Base-by-base conservation (phyloP, 108 stramenopile species). In the Cyclostephanos invisitatus region DNA sequence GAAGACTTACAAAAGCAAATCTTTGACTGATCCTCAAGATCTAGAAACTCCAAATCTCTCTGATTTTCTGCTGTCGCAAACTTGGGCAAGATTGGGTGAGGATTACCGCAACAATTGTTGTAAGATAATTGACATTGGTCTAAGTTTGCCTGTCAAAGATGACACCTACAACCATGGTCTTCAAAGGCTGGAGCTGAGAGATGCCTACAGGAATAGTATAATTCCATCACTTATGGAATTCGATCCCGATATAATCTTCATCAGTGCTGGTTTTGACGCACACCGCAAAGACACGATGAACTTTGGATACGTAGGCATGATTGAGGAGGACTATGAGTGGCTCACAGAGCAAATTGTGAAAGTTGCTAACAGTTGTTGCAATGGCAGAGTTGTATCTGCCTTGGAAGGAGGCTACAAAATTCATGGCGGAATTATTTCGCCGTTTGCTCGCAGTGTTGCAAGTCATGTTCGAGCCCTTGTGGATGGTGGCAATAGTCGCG, bases 191-290 rank as follows among this genome's bases (percentile, higher is more conserved):
- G 92, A 96, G 55, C 75, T 91, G 14, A 70, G 95, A 56, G 95
- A 96, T 81, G 81, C 89, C 3, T 96, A 96, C 75, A 84, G 95
- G n/a, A 86, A 92, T 67, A 85, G 79, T 51, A 89, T 93, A 38
- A 77, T 96, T 25, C 95, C 95, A 2, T 72, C 80, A 9, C 55
- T 96, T 21, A 65, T 89, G 22, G 95, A 93, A 47, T 98, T 98
- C 75, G 85, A 96, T 64, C 98, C 99, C 32, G 98, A 99, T 81
- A 75, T 99, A 8, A 94, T 98, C 49, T 91, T 99, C 57, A 93
- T 99, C 47, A 96, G 94, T 63, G 99, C 99, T 38, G 99, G 99
- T n/a, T 99, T 99, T 68, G 99, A 99, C 77, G 98, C 96, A 0
- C 98, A 97, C 72, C 89, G 89, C 47, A 85, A 83, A 55, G 97